A percentile compares a stretch with the other conserved stretches of the same genome.
Evolutionary conservation across 345 rosid genomes (phyloP).

Genomic region (Brassica incana): DNA sequence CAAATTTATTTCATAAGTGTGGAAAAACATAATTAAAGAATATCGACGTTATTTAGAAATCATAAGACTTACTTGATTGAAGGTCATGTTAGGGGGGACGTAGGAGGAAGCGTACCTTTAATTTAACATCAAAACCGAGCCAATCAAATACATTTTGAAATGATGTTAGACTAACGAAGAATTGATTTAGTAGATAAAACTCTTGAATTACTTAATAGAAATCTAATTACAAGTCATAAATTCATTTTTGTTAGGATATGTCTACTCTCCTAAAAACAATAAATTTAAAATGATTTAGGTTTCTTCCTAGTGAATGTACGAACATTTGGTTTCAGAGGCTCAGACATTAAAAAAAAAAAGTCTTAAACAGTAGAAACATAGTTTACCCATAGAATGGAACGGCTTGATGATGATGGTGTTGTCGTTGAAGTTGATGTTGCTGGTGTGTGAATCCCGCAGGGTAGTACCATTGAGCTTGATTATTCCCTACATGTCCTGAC

Average conservation of each 20-base stretch:
- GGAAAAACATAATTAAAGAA: background rate
- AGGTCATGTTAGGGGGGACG: constrained; percentile 58
- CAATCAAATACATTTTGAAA: constrained; percentile 2
- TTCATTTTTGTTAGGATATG: no score
- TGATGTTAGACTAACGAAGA: no score
- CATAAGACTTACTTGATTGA: constrained; percentile 62
- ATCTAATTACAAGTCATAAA: no score
- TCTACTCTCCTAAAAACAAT: no score
- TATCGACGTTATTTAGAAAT: background rate
- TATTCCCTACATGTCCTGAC: constrained; percentile 50
- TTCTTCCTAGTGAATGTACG: no score
- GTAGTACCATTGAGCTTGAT: constrained; percentile 83
- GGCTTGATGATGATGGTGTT: constrained; percentile 50
- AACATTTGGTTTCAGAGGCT: no score
- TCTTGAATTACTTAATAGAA: no score
- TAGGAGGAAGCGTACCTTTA: constrained; percentile 74
- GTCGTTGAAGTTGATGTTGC: constrained; percentile 23
- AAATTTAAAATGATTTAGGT: no score
- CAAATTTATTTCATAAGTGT: background rate
- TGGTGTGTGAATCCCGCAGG: constrained; percentile 27
- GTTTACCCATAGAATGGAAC: constrained; percentile 77
- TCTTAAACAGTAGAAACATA: background rate
- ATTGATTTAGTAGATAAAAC: no score
- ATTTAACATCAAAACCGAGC: background rate
- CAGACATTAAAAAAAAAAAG: background rate